phyloP scores from a whole-genome alignment of 2,329 filamentous ascomycete genomes.

The Clarireedia paspali region DNA sequence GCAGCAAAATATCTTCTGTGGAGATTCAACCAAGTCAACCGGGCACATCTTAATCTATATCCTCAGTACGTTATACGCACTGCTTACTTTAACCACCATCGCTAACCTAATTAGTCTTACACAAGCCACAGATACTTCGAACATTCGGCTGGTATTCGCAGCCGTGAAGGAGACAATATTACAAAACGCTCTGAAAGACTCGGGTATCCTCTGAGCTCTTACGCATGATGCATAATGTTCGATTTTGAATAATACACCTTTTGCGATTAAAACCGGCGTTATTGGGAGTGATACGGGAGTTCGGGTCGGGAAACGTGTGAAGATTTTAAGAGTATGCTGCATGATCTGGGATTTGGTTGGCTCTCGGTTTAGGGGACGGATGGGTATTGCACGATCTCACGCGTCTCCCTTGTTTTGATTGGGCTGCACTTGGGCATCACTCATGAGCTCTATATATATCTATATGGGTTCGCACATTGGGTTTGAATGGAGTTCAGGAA shows the following conservation, averaged over 20 bases:
- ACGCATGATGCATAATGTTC: slow-evolving; percentile 20
- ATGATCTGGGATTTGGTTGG: slow-evolving; percentile 12
- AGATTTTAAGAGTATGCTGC: slow-evolving; percentile 15
- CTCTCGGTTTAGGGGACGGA: slow-evolving; percentile 8
- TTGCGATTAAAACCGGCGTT: slow-evolving; percentile 22
- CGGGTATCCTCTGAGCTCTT: slow-evolving; percentile 71
- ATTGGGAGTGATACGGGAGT: slow-evolving; percentile 16
- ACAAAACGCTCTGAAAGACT: slow-evolving; percentile 96
- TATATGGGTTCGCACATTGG: slow-evolving; percentile 3
- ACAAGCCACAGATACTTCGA: slow-evolving; percentile 97
- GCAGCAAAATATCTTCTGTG: slow-evolving; percentile 96
- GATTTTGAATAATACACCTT: slow-evolving; percentile 17
- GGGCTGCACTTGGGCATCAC: neutral
- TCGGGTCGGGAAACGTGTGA: slow-evolving; percentile 22
- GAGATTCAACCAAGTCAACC: slow-evolving; percentile 98
- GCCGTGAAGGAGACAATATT: slow-evolving; percentile 98
- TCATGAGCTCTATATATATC: slow-evolving; percentile 6
- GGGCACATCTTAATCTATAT: slow-evolving; percentile 91
- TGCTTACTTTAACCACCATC: neutral
- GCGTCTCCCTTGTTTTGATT: slow-evolving; percentile 2
- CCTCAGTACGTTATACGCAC: slow-evolving; percentile 67
- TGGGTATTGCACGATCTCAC: slow-evolving; percentile 5
- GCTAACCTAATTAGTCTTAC: slow-evolving; percentile 61
- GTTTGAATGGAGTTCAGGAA: slow-evolving; percentile 3
- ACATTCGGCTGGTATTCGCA: slow-evolving; percentile 94